These are phyloP conservation scores for Pseudonitzschia delicatissima DNA, from an alignment of 108 stramenopile species.

Conservation along the genomic window DNA sequence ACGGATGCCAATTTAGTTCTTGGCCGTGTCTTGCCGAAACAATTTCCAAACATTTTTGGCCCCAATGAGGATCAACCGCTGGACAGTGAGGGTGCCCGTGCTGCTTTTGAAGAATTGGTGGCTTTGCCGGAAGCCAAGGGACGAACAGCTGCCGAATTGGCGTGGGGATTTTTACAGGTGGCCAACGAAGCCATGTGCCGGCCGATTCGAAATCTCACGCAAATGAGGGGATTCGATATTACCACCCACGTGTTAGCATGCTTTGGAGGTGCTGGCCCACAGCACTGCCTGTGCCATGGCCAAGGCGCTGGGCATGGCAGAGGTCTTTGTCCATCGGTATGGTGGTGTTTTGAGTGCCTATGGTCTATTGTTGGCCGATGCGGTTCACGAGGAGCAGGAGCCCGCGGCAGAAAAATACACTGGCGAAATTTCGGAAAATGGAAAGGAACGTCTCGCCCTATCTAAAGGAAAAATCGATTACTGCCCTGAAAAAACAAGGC, in stretches of 20 bases:
- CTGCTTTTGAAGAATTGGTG: constrained; percentile 79
- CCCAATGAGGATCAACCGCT: constrained; percentile 93
- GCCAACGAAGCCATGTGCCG: constrained; percentile 99
- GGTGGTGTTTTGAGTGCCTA: constrained; percentile 96
- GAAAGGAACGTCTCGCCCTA: constrained; percentile 58
- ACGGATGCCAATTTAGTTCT: constrained; percentile 98
- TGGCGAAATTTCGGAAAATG: constrained; percentile 35
- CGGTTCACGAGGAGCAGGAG: constrained; percentile 92
- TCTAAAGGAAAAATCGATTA: constrained; percentile 55
- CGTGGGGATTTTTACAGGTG: constrained; percentile 95
- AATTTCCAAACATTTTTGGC: constrained; percentile 97
- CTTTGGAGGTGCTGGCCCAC: constrained; percentile 98
- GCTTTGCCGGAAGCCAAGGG: constrained; percentile 62
- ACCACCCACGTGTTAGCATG: constrained; percentile 88
- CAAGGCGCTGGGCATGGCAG: constrained; percentile 88
- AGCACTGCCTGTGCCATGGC: constrained; percentile 91
- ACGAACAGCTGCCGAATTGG: constrained; percentile 81
- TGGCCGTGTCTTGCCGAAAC: constrained; percentile 87
- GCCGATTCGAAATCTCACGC: constrained; percentile 97
- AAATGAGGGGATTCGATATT: constrained; percentile 93
- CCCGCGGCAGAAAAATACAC: constrained; percentile 75
- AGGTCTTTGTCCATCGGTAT: constrained; percentile 92
- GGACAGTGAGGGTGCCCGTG: constrained; percentile 84
- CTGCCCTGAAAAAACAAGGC: constrained; percentile 77
- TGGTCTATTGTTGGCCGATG: constrained; percentile 92